Percentiles rank a stretch among this genome's conserved stretches.
Conservation (phyloP, 2,329 filamentous ascomycete species). For the Ceratocystis cacaofunesta region DNA sequence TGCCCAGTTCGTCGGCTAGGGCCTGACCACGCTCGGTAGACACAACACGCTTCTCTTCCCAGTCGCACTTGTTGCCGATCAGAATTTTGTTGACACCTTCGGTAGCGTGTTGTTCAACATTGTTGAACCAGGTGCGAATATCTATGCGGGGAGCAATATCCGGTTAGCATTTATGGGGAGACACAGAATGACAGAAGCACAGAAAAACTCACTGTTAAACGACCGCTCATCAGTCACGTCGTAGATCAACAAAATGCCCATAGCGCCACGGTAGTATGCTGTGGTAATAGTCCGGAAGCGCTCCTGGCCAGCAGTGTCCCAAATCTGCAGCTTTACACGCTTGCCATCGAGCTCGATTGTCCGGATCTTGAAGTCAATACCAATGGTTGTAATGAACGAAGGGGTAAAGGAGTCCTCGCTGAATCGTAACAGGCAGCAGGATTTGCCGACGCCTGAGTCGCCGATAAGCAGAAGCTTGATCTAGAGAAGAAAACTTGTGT, state of each 20-base stretch:
- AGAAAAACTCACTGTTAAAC: constrained; percentile 63
- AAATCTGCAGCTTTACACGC: constrained; percentile 97
- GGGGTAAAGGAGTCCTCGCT: constrained; percentile 96
- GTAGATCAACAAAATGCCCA: constrained; percentile 95
- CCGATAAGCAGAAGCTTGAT: constrained; percentile 95
- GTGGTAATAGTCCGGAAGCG: constrained; percentile 98
- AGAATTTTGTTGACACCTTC: constrained; percentile 99
- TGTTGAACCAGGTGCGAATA: constrained; percentile 98
- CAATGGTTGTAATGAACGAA: constrained; percentile 97
- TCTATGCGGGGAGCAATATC: constrained; percentile 38
- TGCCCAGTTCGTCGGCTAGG: constrained; percentile 86
- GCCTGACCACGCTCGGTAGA: constrained; percentile 86
- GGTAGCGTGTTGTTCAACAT: constrained; percentile 94
- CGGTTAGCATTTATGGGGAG: constrained; percentile 7
- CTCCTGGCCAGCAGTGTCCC: constrained; percentile 97
- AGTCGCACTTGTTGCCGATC: constrained; percentile 99
- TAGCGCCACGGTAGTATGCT: constrained; percentile 94
- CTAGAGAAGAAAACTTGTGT: constrained; percentile 30
- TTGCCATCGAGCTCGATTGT: constrained; percentile 99
- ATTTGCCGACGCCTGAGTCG: constrained; percentile 93
- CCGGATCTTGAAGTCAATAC: constrained; percentile 99
- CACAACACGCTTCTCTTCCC: constrained; percentile 96
- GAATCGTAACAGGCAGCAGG: constrained; percentile 90
- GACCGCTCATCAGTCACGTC: constrained; percentile 94
- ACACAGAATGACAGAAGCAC: constrained; percentile 1